A percentile compares a stretch with the other conserved stretches of the same genome.
These are phyloP conservation scores for Ogataea kodamae DNA, from an alignment of 805 yeast species.

Conservation along the genomic window DNA sequence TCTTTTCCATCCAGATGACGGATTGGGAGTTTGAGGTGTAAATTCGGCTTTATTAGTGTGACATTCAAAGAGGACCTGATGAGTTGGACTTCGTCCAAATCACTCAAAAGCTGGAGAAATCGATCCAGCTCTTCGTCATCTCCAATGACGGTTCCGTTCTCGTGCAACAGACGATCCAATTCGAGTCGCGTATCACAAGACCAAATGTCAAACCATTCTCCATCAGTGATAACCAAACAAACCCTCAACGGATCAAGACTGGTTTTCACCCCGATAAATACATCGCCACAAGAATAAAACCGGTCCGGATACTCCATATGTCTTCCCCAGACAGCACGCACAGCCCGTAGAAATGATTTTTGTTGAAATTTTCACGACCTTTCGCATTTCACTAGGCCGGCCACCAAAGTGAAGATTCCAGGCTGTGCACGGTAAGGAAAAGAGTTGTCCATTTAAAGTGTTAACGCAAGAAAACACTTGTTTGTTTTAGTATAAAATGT, in stretches of 20 bases:
- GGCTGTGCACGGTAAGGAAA: conserved; percentile 15
- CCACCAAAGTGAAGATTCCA: conserved; percentile 5
- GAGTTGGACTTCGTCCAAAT: conserved; percentile 1
- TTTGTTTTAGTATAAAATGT: conserved; percentile 17
- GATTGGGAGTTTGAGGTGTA: conserved; percentile 16
- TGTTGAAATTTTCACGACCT: too few species aligned
- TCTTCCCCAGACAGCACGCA: conserved; percentile 10
- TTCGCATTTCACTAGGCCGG: conserved; percentile 11
- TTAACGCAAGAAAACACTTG: conserved; percentile 8
- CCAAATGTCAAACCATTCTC: conserved; percentile 6
- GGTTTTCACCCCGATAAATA: conserved; percentile 3
- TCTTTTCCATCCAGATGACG: conserved; percentile 1
- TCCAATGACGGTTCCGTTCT: conserved; percentile 11
- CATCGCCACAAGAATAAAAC: conserved; percentile 2
- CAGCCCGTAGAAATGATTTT: conserved; percentile 6
- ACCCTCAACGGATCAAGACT: conserved; percentile 4
- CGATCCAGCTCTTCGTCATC: conserved; percentile 5
- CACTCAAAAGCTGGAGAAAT: conserved; percentile 3
- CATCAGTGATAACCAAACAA: conserved; percentile 8
- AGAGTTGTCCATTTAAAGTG: conserved; percentile 8
- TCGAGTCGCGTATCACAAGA: conserved; percentile 2
- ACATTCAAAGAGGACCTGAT: neutral
- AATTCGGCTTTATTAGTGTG: conserved; percentile 6
- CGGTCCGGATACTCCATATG: conserved; percentile 1
- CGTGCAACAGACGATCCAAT: conserved; percentile 7